phyloP scores from a whole-genome alignment of 1,284 basidiomycete species.

The Coniophora puteana region DNA sequence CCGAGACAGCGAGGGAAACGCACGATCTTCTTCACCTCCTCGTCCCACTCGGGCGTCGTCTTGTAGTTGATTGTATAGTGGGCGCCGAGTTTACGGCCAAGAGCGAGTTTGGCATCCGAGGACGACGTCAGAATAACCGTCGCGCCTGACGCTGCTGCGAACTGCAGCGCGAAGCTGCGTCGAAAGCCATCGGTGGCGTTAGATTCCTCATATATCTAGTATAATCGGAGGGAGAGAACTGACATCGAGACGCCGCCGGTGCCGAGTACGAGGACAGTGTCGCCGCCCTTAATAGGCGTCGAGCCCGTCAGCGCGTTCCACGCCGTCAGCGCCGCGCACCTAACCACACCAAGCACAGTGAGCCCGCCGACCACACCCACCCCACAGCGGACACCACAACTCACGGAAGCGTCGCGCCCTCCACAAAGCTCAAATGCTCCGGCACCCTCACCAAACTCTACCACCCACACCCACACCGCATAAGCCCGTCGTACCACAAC shows the following conservation, averaged over 20 bases:
- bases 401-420: constrained; percentile 40
- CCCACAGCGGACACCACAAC: no score
- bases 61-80: constrained; percentile 54
- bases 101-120: constrained; percentile 50
- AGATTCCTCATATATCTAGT: not conserved
- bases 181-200: no score
- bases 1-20: no score
- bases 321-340: constrained; percentile 44
- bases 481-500: no score
- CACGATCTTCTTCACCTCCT: constrained; percentile 39
- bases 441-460: constrained; percentile 38
- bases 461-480: no score
- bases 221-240: no score
- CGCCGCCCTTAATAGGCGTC: constrained; percentile 36
- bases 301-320: constrained; percentile 42
- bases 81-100: constrained; percentile 43
- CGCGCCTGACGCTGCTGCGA: constrained; percentile 51
- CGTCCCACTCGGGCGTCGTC: constrained; percentile 46
- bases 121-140: constrained; percentile 57
- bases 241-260: constrained; percentile 55
- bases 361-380: no score
- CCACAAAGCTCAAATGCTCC: constrained; percentile 40
- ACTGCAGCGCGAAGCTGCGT: constrained; percentile 41
- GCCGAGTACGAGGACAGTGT: constrained; percentile 44
- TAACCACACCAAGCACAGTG: constrained; percentile 9